Evolutionary conservation across 139 green algal species (phyloP).

Genomic region (Trebouxia sp.): DNA sequence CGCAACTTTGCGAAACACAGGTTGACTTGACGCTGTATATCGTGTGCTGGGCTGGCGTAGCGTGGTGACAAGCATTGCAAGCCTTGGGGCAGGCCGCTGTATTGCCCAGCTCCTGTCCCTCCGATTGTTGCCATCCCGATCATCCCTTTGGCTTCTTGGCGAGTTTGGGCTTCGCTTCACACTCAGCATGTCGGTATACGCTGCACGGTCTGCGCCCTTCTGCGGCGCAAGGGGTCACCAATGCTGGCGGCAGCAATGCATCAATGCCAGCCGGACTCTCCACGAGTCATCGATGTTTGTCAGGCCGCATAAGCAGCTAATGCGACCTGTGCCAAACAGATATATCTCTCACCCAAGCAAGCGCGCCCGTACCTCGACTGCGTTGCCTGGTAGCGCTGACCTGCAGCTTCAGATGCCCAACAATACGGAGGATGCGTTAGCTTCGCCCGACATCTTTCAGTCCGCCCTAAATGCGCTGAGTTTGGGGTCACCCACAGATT

Average conservation of each 20-base stretch:
- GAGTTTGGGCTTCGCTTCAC: too few species aligned
- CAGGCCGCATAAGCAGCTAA: neutral
- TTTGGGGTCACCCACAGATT: neutral
- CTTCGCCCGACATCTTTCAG: slow-evolving; percentile 33
- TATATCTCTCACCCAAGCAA: neutral
- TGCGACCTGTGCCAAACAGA: neutral
- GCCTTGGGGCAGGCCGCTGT: too few species aligned
- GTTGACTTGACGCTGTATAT: too few species aligned
- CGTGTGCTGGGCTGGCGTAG: too few species aligned
- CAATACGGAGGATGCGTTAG: neutral
- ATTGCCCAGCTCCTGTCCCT: too few species aligned
- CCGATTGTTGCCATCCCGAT: too few species aligned
- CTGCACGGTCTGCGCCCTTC: neutral
- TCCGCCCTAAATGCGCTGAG: slow-evolving; percentile 41
- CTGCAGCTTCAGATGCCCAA: neutral
- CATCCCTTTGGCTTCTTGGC: too few species aligned
- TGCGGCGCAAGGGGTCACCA: too few species aligned
- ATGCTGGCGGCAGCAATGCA: neutral
- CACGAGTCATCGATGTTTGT: neutral
- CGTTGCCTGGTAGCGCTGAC: neutral
- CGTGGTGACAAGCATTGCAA: too few species aligned
- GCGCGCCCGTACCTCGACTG: neutral
- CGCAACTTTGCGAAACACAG: too few species aligned
- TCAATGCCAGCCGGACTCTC: neutral
- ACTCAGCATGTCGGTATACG: neutral